Conservation (phyloP, 768 basidiomycete genomes). For the Serendipita sp. region DNA sequence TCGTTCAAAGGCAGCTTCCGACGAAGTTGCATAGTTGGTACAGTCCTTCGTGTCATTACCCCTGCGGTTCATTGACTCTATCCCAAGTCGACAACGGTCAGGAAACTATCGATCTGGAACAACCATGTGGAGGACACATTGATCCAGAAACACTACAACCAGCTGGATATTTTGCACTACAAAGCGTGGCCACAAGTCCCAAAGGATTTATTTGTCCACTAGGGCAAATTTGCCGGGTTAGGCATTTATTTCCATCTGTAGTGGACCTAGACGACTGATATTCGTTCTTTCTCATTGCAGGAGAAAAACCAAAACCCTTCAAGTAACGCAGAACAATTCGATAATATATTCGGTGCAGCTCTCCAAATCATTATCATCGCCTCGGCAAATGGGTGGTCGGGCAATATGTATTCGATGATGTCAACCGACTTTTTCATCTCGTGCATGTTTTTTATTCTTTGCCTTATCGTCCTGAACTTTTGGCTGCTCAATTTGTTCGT, state of each 20-base stretch:
- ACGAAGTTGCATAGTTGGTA: slow-evolving; percentile 21
- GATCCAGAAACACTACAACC: slow-evolving; percentile 37
- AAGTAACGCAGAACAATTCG: slow-evolving; percentile 59
- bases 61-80: not conserved
- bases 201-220: slow-evolving; percentile 88
- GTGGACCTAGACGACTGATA: not conserved
- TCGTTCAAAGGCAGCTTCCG: slow-evolving; percentile 77
- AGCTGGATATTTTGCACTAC: slow-evolving; percentile 26
- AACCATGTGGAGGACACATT: slow-evolving; percentile 71
- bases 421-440: slow-evolving; percentile 84
- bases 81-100: slow-evolving; percentile 30
- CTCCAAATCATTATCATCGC: slow-evolving; percentile 78
- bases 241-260: slow-evolving; percentile 9
- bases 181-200: slow-evolving; percentile 24
- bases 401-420: slow-evolving; percentile 76
- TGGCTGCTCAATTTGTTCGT: slow-evolving; percentile 89
- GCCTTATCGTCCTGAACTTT: slow-evolving; percentile 78
- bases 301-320: slow-evolving; percentile 48
- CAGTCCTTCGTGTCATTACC: not conserved
- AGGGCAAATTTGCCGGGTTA: slow-evolving; percentile 67
- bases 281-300: slow-evolving; percentile 24
- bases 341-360: slow-evolving; percentile 66
- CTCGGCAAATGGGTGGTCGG: slow-evolving; percentile 60
- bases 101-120: slow-evolving; percentile 29
- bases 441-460: slow-evolving; percentile 71